These are phyloP conservation scores for Alternaria rosae DNA, from an alignment of 2,329 filamentous ascomycete species.

Conservation along the genomic window DNA sequence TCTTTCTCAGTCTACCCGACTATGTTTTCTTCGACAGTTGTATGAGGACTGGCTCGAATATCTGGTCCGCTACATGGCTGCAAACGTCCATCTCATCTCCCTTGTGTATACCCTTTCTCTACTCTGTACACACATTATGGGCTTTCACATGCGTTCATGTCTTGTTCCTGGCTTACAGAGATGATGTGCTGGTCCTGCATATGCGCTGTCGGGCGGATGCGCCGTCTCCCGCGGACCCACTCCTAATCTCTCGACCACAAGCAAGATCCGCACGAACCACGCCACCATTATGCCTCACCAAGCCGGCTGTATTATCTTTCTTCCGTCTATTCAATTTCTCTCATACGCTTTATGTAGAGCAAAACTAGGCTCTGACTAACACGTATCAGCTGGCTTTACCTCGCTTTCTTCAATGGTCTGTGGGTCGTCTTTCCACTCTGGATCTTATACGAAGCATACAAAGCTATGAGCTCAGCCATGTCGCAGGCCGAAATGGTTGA, in stretches of 20 bases:
- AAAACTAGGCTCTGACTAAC: not conserved
- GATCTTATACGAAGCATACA: constrained; percentile 62
- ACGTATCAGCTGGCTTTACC: constrained; percentile 62
- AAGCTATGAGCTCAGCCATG: constrained; percentile 52
- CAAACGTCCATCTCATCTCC: not conserved
- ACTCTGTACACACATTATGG: not conserved
- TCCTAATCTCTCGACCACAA: constrained; percentile 13
- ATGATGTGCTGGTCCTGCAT: constrained; percentile 27
- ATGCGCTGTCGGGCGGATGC: constrained; percentile 18
- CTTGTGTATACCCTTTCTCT: not conserved
- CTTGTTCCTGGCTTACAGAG: constrained; percentile 3
- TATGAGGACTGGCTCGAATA: not conserved
- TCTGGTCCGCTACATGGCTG: not conserved
- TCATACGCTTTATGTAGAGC: not conserved
- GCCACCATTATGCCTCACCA: not conserved
- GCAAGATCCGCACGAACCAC: constrained; percentile 1
- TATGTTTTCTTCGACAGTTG: not conserved
- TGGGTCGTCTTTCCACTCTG: constrained; percentile 68
- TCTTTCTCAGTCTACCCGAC: not conserved
- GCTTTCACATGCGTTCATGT: constrained; percentile 2
- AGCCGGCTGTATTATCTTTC: not conserved
- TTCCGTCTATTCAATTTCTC: not conserved
- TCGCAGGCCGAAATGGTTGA: constrained; percentile 49
- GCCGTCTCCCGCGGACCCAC: constrained; percentile 23
- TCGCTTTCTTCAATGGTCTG: constrained; percentile 69